Conservation (phyloP, 371 early-diverging fungal species). For the Mortierella sp. region DNA sequence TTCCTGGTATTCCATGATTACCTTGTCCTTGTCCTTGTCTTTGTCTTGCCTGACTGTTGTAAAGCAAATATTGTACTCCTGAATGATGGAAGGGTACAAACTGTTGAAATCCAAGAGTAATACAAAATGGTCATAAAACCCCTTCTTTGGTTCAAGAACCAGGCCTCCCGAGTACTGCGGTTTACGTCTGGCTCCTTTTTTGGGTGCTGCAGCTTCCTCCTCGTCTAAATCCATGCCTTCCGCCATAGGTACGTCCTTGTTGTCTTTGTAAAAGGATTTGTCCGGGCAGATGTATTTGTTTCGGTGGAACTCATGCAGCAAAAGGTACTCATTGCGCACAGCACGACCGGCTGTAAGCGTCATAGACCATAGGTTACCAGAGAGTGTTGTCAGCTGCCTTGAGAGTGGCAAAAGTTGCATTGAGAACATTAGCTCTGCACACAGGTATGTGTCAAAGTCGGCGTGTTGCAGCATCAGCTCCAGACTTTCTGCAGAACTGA, state of each 20-base stretch:
- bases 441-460: slow-evolving; percentile 86
- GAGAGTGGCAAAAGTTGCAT: slow-evolving; percentile 93
- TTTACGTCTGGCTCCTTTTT: slow-evolving; percentile 75
- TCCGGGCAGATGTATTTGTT: slow-evolving; percentile 94
- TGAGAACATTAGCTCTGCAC: slow-evolving; percentile 85
- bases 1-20: background rate
- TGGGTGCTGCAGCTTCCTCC: slow-evolving; percentile 50
- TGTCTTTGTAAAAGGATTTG: slow-evolving; percentile 58
- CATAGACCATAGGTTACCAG: slow-evolving; percentile 93
- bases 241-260: slow-evolving; percentile 8
- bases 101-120: slow-evolving; percentile 99
- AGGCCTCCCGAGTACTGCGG: slow-evolving; percentile 98
- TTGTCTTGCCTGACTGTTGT: slow-evolving; percentile 88
- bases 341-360: slow-evolving; percentile 95
- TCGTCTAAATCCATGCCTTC: slow-evolving; percentile 31
- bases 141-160: slow-evolving; percentile 98
- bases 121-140: slow-evolving; percentile 97
- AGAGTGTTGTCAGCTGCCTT: slow-evolving; percentile 92
- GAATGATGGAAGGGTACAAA: slow-evolving; percentile 99
- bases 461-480: slow-evolving; percentile 81
- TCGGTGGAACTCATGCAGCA: slow-evolving; percentile 97
- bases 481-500: slow-evolving; percentile 67
- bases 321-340: slow-evolving; percentile 97
- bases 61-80: slow-evolving; percentile 99
- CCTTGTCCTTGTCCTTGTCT: slow-evolving; percentile 19